Evolutionary conservation across 2,329 filamentous ascomycete genomes (phyloP).

Genomic region (Colletotrichum neosansevieriae): DNA sequence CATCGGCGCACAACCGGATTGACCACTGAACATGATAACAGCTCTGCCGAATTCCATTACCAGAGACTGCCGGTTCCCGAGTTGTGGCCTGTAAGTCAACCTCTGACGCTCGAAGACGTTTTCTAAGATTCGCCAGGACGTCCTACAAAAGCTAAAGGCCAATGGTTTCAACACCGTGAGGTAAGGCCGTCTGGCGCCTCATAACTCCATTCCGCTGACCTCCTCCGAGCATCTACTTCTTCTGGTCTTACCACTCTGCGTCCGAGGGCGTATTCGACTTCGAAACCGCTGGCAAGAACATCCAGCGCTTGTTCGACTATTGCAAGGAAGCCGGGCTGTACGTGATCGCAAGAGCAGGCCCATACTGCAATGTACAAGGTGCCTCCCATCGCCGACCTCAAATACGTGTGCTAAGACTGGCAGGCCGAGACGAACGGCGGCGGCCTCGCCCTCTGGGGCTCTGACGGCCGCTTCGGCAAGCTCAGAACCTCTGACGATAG

Average conservation of each 20-base stretch:
- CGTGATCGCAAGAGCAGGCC: slow-evolving; percentile 77
- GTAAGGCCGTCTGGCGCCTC: slow-evolving; percentile 53
- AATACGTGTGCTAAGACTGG: neutral
- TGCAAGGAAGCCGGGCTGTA: slow-evolving; percentile 81
- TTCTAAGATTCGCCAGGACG: slow-evolving; percentile 56
- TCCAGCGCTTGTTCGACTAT: slow-evolving; percentile 81
- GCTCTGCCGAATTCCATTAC: slow-evolving; percentile 75
- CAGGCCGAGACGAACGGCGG: slow-evolving; percentile 46
- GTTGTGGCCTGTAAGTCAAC: slow-evolving; percentile 63
- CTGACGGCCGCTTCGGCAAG: slow-evolving; percentile 49
- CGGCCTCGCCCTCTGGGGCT: slow-evolving; percentile 50
- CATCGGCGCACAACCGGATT: slow-evolving; percentile 49
- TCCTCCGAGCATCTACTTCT: slow-evolving; percentile 73
- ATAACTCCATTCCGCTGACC: neutral
- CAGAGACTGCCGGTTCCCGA: slow-evolving; percentile 63
- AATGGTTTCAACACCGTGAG: slow-evolving; percentile 83
- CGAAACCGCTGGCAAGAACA: slow-evolving; percentile 54
- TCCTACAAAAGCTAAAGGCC: slow-evolving; percentile 87
- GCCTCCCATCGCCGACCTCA: neutral
- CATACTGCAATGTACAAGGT: slow-evolving; percentile 75
- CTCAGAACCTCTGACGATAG: slow-evolving; percentile 55
- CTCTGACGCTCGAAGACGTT: neutral
- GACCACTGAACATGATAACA: slow-evolving; percentile 77
- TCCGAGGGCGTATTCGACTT: slow-evolving; percentile 80
- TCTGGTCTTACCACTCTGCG: slow-evolving; percentile 81